Conservation (phyloP, 495 filamentous ascomycete genomes). For the Penicillium diatomitis region DNA sequence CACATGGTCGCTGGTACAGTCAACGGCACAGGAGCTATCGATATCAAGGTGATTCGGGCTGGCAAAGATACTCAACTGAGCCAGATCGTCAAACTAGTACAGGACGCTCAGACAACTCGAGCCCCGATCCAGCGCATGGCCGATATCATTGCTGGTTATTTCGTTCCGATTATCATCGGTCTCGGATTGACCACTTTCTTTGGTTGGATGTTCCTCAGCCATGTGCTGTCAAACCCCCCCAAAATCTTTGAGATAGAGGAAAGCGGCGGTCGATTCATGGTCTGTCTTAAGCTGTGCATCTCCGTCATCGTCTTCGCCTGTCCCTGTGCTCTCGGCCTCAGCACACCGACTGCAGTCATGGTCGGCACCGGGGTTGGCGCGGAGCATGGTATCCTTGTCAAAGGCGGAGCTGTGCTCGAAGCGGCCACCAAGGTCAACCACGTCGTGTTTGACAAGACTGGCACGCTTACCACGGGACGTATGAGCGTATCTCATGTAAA, state of each 20-base stretch:
- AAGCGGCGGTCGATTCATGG: conserved; percentile 85
- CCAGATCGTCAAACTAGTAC: conserved; percentile 95
- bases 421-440: conserved; percentile 85
- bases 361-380: conserved; percentile 94
- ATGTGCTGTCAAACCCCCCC: conserved; percentile 74
- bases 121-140: conserved; percentile 94
- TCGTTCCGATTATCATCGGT: conserved; percentile 80
- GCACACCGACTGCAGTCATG: conserved; percentile 96
- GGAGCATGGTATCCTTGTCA: conserved; percentile 94
- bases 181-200: conserved; percentile 82
- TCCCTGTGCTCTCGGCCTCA: conserved; percentile 88
- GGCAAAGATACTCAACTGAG: conserved; percentile 93
- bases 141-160: conserved; percentile 85
- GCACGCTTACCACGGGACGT: conserved; percentile 86
- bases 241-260: conserved; percentile 73
- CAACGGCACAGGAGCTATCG: conserved; percentile 82
- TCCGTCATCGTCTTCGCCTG: conserved; percentile 98
- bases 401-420: conserved; percentile 89
- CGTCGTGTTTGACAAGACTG: conserved; percentile 98
- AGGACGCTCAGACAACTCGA: conserved; percentile 88
- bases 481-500: conserved; percentile 77
- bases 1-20: conserved; percentile 90
- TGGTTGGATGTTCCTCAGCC: conserved; percentile 91
- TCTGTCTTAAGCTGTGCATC: conserved; percentile 95
- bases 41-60: conserved; percentile 88